phyloP scores from a whole-genome alignment of 2,329 filamentous ascomycete species.

The Magnaporthiopsis rhizophila region DNA sequence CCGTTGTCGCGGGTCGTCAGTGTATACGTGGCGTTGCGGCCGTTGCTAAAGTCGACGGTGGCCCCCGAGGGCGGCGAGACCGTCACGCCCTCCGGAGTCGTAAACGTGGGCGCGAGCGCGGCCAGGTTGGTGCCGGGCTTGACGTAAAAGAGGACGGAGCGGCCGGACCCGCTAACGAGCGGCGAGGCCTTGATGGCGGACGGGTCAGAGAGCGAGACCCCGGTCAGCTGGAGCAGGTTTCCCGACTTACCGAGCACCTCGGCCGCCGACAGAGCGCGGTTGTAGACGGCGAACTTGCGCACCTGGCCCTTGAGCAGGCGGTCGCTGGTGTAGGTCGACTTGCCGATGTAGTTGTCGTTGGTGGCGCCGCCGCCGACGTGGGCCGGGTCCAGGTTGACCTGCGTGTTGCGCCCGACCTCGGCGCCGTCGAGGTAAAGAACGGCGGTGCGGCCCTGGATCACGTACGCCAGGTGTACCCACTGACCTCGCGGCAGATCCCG shows the following conservation, averaged over 20 bases:
- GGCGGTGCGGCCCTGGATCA: constrained; percentile 12
- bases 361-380: constrained; percentile 16
- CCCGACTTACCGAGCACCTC: constrained; percentile 11
- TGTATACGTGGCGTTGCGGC: constrained; percentile 12
- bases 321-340: constrained; percentile 16
- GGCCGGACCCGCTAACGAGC: constrained; percentile 11
- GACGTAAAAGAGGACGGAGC: constrained; percentile 14
- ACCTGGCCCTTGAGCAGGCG: constrained; percentile 16
- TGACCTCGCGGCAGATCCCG: constrained; percentile 13
- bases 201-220: constrained; percentile 8
- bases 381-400: constrained; percentile 12
- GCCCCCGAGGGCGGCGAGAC: constrained; percentile 14
- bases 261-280: constrained; percentile 14
- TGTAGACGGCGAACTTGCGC: constrained; percentile 17
- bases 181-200: constrained; percentile 13
- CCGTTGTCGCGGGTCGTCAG: constrained; percentile 8
- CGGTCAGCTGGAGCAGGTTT: neutral
- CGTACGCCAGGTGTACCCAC: constrained; percentile 16
- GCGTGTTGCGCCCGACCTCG: constrained; percentile 29
- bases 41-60: constrained; percentile 12
- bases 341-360: constrained; percentile 16
- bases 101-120: constrained; percentile 14
- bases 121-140: constrained; percentile 15
- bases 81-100: constrained; percentile 12
- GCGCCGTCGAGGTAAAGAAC: constrained; percentile 28